Evolutionary conservation across 169 alveolate genomes (phyloP).

Genomic region (Fabrea salina): DNA sequence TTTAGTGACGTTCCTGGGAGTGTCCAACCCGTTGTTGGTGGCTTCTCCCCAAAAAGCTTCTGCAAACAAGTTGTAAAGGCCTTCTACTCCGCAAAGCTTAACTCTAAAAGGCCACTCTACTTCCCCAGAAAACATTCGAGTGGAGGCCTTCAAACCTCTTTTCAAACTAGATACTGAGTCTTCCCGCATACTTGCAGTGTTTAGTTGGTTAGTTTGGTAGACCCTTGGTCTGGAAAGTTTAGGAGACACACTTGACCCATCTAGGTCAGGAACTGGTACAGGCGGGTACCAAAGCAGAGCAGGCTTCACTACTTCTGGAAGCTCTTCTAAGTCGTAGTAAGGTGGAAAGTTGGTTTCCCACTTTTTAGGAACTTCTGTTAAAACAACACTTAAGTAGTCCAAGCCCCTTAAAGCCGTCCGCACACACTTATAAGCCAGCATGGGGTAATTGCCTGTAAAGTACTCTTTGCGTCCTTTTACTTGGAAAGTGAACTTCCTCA

Average conservation of each 20-base stretch:
- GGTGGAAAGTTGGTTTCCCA: background rate
- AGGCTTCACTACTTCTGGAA: background rate
- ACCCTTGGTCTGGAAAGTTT: background rate
- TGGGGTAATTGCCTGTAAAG: slow-evolving; percentile 14
- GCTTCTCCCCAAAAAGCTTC: slow-evolving; percentile 33
- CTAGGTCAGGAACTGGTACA: background rate
- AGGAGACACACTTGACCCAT: background rate
- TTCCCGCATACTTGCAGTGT: background rate
- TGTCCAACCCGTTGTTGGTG: slow-evolving; percentile 6
- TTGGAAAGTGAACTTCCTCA: slow-evolving; percentile 1
- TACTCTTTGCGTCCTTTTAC: slow-evolving; percentile 30
- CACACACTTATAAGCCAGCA: slow-evolving; percentile 15
- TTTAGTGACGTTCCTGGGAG: slow-evolving; percentile 24
- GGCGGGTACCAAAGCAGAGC: background rate
- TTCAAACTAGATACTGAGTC: background rate
- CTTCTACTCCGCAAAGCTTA: slow-evolving; percentile 38
- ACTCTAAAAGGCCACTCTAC: slow-evolving; percentile 49
- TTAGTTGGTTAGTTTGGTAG: background rate
- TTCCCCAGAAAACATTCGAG: slow-evolving; percentile 45
- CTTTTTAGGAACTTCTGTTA: slow-evolving; percentile 17
- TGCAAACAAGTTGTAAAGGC: slow-evolving; percentile 28
- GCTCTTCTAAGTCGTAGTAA: background rate
- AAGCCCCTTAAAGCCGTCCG: slow-evolving; percentile 9
- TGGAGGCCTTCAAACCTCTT: background rate
- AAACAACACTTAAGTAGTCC: background rate